These are phyloP conservation scores for Tilletia caries DNA, from an alignment of 1,284 basidiomycete genomes.

Conservation along the genomic window DNA sequence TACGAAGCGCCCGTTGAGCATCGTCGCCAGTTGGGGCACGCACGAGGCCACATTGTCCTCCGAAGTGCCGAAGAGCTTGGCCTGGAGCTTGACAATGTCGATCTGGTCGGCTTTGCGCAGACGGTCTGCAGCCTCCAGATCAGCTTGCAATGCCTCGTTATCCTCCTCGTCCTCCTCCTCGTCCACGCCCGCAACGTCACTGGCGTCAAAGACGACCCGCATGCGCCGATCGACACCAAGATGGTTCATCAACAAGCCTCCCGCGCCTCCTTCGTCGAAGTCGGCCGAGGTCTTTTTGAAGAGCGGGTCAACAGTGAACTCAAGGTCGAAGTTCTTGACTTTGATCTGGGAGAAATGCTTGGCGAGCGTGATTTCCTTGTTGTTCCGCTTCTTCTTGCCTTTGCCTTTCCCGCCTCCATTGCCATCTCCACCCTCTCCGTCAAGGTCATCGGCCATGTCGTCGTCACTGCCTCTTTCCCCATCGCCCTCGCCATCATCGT, in stretches of 20 bases:
- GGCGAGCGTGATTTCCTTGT: conserved; percentile 49
- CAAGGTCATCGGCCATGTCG: conserved; percentile 56
- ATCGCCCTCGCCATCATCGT: conserved; percentile 54
- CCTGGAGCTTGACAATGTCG: conserved; percentile 36
- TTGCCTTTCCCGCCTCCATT: conserved; percentile 70
- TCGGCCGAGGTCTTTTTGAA: conserved; percentile 98
- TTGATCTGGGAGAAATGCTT: conserved; percentile 66
- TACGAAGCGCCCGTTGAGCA: conserved; percentile 35
- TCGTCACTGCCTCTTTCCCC: conserved; percentile 48
- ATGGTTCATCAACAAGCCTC: conserved; percentile 61
- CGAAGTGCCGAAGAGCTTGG: conserved; percentile 30
- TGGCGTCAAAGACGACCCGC: conserved; percentile 91
- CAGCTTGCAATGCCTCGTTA: conserved; percentile 15
- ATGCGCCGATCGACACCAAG: conserved; percentile 74
- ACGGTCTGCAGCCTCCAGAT: background rate
- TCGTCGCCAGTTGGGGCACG: conserved; percentile 19
- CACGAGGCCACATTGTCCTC: conserved; percentile 19
- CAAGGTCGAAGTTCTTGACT: conserved; percentile 69
- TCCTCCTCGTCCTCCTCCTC: conserved; percentile 49
- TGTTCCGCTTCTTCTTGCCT: conserved; percentile 56
- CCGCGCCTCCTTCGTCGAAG: conserved; percentile 96
- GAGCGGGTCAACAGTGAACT: conserved; percentile 91
- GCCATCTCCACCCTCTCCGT: conserved; percentile 56
- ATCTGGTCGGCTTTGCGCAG: conserved; percentile 15
- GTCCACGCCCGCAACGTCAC: conserved; percentile 77